Base-by-base conservation (phyloP, 2,329 filamentous ascomycete genomes). In the Trichoderma citrinoviride region DNA sequence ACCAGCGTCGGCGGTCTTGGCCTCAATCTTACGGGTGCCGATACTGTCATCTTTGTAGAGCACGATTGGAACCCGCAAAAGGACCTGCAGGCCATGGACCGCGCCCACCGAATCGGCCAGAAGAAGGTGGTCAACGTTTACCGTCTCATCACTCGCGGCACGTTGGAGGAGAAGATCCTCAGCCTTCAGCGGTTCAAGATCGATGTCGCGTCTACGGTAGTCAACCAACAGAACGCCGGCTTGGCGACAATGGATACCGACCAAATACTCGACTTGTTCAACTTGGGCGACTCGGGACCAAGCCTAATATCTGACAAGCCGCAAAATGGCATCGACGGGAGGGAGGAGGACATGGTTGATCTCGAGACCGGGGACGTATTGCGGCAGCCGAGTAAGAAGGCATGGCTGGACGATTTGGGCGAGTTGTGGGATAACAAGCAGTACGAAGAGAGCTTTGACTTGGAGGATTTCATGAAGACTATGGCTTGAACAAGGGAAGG, bases 121-220 rank as follows among this genome's bases (percentile, higher is more conserved):
- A 99, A 99, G 87, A 99, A 98, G 85, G 95, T 98, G 43, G 95
- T 99, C 71, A 99, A 99, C 74, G 95, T 99, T 17, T 99, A 99
- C 78, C 92, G 95, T 25, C 84, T 99, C 69, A 95, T 99, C 72
- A 99, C 95, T 6, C 87, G 95, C 70, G 95, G 95, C 68, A 99
- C 96, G 2, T 80, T 99, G 55, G 95, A 99, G 78, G 95, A 99
- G 82, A 99, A 99, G 86, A 99, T 99, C 74, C 81, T 99, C 73
- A 96, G 91, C 74, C 88, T 99, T 64, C 95, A 99, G 86, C 90
- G 95, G 58, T 99, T 99, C 88, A 99, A 99, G 83, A 97, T 99
- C 73, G 95, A 99, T 77, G 93, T 99, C 21, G 96, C 95, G 47
- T 96, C 91, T 58, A 99, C 96, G 0, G 95, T 99, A 6, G 96